phyloP scores from a whole-genome alignment of 2,329 filamentous ascomycete genomes.

The Colletotrichum abscissum region DNA sequence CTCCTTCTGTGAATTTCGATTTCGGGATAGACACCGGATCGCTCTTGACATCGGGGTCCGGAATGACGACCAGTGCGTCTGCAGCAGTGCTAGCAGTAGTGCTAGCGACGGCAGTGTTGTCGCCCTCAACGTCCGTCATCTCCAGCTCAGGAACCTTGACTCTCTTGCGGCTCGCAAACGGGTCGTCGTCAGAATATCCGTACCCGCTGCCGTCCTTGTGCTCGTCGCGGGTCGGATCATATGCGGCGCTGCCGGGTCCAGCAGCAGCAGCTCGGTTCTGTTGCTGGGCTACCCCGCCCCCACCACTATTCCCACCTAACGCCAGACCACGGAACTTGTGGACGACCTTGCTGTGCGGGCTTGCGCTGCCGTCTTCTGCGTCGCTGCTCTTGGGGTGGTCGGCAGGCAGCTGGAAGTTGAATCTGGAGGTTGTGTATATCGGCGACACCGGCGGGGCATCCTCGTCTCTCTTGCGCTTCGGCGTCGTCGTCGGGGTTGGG shows the following conservation, averaged over 20 bases:
- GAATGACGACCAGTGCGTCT: conserved; percentile 29
- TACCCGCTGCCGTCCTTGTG: conserved; percentile 37
- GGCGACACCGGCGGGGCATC: conserved; percentile 46
- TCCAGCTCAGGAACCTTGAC: conserved; percentile 46
- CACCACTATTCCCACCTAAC: conserved; percentile 51
- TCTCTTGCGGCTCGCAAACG: conserved; percentile 49
- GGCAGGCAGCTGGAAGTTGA: conserved; percentile 57
- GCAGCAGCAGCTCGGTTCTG: conserved; percentile 22
- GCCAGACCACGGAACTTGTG: conserved; percentile 64
- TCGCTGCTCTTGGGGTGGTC: conserved; percentile 39
- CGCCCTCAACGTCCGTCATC: conserved; percentile 43
- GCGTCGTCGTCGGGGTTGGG: conserved; percentile 44
- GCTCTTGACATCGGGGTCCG: conserved; percentile 28
- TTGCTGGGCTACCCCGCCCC: conserved; percentile 55
- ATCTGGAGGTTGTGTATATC: conserved; percentile 44
- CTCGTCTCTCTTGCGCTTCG: conserved; percentile 59
- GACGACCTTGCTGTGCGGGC: conserved; percentile 64
- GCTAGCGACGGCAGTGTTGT: neutral
- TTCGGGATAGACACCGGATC: conserved; percentile 9
- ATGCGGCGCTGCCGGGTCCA: neutral
- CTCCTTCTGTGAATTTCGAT: neutral
- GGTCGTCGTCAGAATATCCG: conserved; percentile 42
- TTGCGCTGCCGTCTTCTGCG: conserved; percentile 59
- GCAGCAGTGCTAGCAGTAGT: neutral
- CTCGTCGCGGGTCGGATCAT: conserved; percentile 38